Conservation (phyloP, 345 rosid species). For the Euphorbia lathyris region DNA sequence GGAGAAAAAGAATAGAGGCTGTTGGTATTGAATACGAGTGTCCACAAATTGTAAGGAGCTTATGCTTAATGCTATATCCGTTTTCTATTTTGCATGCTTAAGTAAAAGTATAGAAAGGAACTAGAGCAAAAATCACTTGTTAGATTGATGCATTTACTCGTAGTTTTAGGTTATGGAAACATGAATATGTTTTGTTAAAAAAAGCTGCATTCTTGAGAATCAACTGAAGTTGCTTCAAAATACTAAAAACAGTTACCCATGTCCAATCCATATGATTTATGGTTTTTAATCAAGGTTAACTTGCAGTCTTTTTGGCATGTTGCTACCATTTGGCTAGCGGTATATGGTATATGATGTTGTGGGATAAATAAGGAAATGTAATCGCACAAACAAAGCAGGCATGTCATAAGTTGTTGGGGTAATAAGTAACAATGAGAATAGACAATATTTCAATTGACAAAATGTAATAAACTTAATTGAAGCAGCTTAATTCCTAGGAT, state of each 20-base stretch:
- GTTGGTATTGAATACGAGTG: constrained; percentile 84
- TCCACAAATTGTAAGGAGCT: constrained; percentile 76
- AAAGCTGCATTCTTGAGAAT: not conserved
- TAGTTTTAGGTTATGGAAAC: not conserved
- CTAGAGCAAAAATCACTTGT: not conserved
- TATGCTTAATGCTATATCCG: not conserved
- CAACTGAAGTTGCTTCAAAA: not conserved
- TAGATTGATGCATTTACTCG: not conserved
- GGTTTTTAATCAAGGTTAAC: not conserved
- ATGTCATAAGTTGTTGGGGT: not conserved
- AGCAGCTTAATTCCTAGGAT: too few relatives aligned
- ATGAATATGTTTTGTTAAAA: not conserved
- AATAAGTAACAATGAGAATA: not conserved
- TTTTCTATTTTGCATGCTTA: not conserved
- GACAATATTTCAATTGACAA: not conserved
- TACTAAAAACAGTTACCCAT: too few relatives aligned
- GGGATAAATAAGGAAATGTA: not conserved
- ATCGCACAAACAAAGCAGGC: not conserved
- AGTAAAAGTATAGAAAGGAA: not conserved
- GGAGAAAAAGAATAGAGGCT: constrained; percentile 64
- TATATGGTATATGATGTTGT: not conserved
- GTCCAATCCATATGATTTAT: not conserved
- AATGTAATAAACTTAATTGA: not conserved
- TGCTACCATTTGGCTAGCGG: not conserved
- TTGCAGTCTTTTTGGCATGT: not conserved